A percentile compares a stretch with the other conserved stretches of the same genome.
Evolutionary conservation across 129 eudicot genomes (phyloP).

Genomic region (Scalesia atractyloides): DNA sequence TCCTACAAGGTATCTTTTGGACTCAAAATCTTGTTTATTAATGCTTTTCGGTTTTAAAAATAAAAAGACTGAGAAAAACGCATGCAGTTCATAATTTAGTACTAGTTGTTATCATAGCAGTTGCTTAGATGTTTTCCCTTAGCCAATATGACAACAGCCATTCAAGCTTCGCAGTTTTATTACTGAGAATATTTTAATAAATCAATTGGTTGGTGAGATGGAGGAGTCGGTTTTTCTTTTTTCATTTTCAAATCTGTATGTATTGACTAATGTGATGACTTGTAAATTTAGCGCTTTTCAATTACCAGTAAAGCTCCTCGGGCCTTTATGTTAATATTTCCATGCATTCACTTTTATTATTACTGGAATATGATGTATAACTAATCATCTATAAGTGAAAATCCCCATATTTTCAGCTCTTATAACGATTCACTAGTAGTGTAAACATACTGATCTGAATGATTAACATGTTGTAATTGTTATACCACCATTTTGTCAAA

Average conservation of each 20-base stretch:
- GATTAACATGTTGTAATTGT: slow-evolving; percentile 1
- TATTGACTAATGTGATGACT: slow-evolving; percentile 8
- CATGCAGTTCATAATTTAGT: slow-evolving; percentile 10
- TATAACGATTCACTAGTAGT: slow-evolving; percentile 5
- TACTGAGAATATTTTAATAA: not conserved
- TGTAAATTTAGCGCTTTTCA: slow-evolving; percentile 1
- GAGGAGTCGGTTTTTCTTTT: not conserved
- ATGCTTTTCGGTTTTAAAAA: slow-evolving; percentile 8
- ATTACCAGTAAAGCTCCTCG: slow-evolving; percentile 10
- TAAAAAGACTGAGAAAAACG: slow-evolving; percentile 8
- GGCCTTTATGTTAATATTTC: not conserved
- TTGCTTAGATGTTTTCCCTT: not conserved
- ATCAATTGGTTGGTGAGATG: slow-evolving; percentile 1
- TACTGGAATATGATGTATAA: slow-evolving; percentile 7
- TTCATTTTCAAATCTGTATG: slow-evolving; percentile 5
- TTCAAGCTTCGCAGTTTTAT: not conserved
- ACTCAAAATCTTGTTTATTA: not conserved
- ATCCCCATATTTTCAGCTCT: slow-evolving; percentile 4
- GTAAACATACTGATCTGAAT: slow-evolving; percentile 16
- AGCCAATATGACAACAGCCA: slow-evolving; percentile 13
- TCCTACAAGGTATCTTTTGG: slow-evolving; percentile 59
- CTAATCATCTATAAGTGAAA: not conserved
- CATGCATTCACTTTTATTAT: no score
- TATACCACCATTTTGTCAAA: slow-evolving; percentile 14
- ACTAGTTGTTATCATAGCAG: slow-evolving; percentile 2